These are phyloP conservation scores for Debaryomyces tyrocola DNA, from an alignment of 805 yeast species.

Conservation along the genomic window DNA sequence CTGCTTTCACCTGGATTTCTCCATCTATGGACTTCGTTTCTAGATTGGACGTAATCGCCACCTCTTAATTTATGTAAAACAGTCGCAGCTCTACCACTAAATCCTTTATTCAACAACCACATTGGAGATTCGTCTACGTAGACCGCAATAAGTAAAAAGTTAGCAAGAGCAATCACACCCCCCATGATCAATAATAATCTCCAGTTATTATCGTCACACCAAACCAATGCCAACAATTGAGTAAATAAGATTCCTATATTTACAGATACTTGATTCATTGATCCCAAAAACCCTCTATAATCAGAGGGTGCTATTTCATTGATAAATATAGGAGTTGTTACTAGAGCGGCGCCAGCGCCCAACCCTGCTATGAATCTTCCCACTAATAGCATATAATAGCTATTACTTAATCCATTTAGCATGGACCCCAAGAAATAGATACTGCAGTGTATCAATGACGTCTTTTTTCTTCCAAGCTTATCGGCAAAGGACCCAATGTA, in stretches of 20 bases:
- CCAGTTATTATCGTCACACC: slow-evolving; percentile 73
- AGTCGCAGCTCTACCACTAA: slow-evolving; percentile 39
- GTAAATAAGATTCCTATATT: slow-evolving; percentile 83
- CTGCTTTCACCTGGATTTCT: slow-evolving; percentile 4
- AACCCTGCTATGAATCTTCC: slow-evolving; percentile 83
- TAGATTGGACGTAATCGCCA: slow-evolving; percentile 33
- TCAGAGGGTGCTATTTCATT: slow-evolving; percentile 75
- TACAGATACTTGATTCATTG: slow-evolving; percentile 85
- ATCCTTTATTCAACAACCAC: slow-evolving; percentile 65
- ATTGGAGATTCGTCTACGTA: slow-evolving; percentile 75
- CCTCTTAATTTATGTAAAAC: slow-evolving; percentile 39
- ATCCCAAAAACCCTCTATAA: slow-evolving; percentile 76
- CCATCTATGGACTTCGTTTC: slow-evolving; percentile 42
- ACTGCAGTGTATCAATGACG: slow-evolving; percentile 51
- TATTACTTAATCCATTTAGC: slow-evolving; percentile 52
- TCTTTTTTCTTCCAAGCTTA: slow-evolving; percentile 57
- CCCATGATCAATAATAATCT: slow-evolving; percentile 68
- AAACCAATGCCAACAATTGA: slow-evolving; percentile 68
- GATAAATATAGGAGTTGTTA: slow-evolving; percentile 78
- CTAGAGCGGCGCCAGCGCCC: slow-evolving; percentile 87
- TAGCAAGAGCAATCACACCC: slow-evolving; percentile 49
- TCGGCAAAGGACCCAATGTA: slow-evolving; percentile 68
- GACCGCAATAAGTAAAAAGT: slow-evolving; percentile 39
- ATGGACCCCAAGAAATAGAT: slow-evolving; percentile 63
- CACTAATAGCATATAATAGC: slow-evolving; percentile 43